Conservation (phyloP, 169 alveolate species). For the Ichthyophthirius multifiliis region DNA sequence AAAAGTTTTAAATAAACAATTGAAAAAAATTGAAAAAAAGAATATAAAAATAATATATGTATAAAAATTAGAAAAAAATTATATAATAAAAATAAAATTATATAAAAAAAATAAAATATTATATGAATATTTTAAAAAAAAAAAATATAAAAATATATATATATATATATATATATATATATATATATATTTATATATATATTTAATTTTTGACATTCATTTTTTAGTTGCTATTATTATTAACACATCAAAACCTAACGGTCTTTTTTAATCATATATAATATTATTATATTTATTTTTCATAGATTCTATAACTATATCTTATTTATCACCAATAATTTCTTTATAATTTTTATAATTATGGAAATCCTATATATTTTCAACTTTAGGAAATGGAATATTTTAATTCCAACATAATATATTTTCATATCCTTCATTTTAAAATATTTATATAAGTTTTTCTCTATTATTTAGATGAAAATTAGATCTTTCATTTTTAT, state of each 20-base stretch:
- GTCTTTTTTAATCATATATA: neutral
- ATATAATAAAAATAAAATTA: too few relatives aligned
- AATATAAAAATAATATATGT: neutral
- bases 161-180: neutral
- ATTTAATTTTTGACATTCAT: neutral
- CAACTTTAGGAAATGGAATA: neutral
- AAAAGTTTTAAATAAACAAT: neutral
- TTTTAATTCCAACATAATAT: neutral
- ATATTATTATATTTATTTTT: neutral
- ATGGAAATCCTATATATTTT: neutral
- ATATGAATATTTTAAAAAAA: too few relatives aligned
- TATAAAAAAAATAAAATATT: too few relatives aligned
- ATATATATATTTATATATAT: neutral
- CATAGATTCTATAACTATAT: neutral
- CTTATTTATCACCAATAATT: neutral
- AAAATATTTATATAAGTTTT: neutral
- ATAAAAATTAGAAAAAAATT: too few relatives aligned
- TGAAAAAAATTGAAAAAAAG: neutral
- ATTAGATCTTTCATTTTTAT: neutral
- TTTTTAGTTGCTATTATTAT: neutral
- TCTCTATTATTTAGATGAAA: conserved; percentile 7
- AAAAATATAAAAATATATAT: neutral
- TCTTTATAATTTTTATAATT: neutral
- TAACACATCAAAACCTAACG: neutral
- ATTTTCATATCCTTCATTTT: neutral